Evolutionary conservation across 2,329 filamentous ascomycete species (phyloP), one percentile per base, ranked within the genome.

Genomic region (Colletotrichum sublineola): DNA sequence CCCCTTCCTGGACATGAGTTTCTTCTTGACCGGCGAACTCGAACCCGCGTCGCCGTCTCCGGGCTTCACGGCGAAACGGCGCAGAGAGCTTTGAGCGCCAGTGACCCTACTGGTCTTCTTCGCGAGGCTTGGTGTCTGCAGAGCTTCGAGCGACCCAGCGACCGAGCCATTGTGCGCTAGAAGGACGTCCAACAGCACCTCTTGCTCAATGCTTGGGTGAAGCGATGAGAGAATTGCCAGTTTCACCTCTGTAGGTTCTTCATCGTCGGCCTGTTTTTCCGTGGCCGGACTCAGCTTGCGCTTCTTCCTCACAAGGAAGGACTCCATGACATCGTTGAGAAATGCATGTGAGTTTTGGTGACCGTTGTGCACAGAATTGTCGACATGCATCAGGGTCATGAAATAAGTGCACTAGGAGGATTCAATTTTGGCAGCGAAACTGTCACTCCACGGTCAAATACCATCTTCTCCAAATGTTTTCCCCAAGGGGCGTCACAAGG

Each of bases 201-300:
- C 89, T 58, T 93, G 90, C 9, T 90, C 86, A 5, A 91, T 75
- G 0, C 85, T 79, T 0, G 93, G 90, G 75, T 95, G 88, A 0
- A 98, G 83, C 0, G 96, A 98, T 2, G 92, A 89, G 3, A 99
- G 84, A 1, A 97, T 85, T 1, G 95, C 95, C 18, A 99, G 84
- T 78, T 98, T 98, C 77, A 97, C 86, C 74, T 98, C 96, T 0
- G 96, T 99, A 1, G 93, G 91, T 58, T 97, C 93, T 20, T 95
- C 90, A 20, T 90, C 88, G 24, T 81, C 80, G 6, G 79, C 77
- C 46, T 33, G 67, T 57, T 52, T 44, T 44, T 40, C 44, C 48
- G 6, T 56, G 66, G 75, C 46, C 12, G 79, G 78, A 33, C 71
- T 77, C 65, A 77, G 77, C 75, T 82, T 90, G 67, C 89, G 86